Evolutionary conservation across 352 stramenopile genomes (phyloP).

Genomic region (Phytophthora pisi): DNA sequence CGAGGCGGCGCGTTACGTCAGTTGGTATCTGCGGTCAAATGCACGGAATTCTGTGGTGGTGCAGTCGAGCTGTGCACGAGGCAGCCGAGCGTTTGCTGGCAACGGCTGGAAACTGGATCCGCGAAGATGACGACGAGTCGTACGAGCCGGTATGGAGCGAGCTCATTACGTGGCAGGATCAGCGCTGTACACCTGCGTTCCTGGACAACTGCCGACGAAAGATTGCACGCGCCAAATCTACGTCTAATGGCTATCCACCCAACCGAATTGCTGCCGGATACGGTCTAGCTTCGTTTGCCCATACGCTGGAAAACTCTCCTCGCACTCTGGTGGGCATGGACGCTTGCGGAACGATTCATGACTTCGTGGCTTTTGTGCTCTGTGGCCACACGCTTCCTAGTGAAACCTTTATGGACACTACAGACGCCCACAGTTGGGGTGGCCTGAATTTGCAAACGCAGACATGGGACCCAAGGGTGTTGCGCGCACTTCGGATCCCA

Average conservation of each 20-base stretch:
- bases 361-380: conserved; percentile 78
- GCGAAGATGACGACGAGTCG: conserved; percentile 10
- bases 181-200: conserved; percentile 70
- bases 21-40: conserved; percentile 87
- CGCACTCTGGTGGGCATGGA: conserved; percentile 56
- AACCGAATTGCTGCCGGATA: conserved; percentile 66
- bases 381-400: conserved; percentile 50
- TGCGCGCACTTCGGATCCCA: conserved; percentile 65
- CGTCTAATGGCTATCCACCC: conserved; percentile 3
- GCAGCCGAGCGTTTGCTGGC: conserved; percentile 38
- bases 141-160: conserved; percentile 54
- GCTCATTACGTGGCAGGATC: conserved; percentile 82
- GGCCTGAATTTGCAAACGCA: conserved; percentile 50
- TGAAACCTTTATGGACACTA: conserved; percentile 69
- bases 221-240: conserved; percentile 19
- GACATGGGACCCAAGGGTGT: conserved; percentile 50
- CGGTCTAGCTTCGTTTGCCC: conserved; percentile 69
- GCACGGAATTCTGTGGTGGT: conserved; percentile 89
- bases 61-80: conserved; percentile 42
- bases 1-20: conserved; percentile 34
- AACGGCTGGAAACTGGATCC: conserved; percentile 9
- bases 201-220: conserved; percentile 40
- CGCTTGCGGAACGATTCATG: conserved; percentile 80
- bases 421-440: conserved; percentile 81
- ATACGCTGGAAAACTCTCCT: conserved; percentile 48